Base-by-base conservation (phyloP, 257 asterid species). In the Primulina eburnea region DNA sequence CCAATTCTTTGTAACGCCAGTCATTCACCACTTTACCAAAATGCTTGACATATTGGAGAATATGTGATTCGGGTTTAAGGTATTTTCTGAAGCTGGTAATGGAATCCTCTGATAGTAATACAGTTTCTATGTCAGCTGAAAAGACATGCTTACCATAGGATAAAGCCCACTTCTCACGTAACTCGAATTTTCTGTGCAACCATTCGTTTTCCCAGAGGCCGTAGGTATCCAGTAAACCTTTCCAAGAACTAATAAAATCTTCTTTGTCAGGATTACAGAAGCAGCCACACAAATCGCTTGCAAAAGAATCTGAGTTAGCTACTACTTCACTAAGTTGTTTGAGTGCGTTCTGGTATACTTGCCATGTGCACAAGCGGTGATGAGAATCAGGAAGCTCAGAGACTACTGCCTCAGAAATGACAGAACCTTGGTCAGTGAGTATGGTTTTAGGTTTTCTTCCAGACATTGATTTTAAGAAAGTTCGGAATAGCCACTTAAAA, bases 1-100 rank as follows among this genome's bases (percentile, higher is more conserved):
- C 88, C 81, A 85, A 57, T 61, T 85, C 90, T 75, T 76, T 83
- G 85, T 79, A 83, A 62, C 88, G 88, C 86, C 83, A 83, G 30
- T 85, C 88, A 2, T 73, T 85, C 69, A 79, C 79, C 81, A 73
- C 76, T 76, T 81, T 83, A 16, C 86, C 87, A 20, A 85, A 81
- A 62, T 85, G 85, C 81, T 85, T 85, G 75, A 79, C 78, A 59
- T 72, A 83, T 71, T 81, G 86, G 75, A 81, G 83, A 60, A 81
- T 74, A 37, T 75, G 81, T 7, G 85, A 75, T 66, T 79, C 84
- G 5, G 67, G 76, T 63, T 81, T 85, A 18, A 79, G 78, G 70
- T 81, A 77, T 72, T 78, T 85, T 61, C 65, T 77, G 73, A 83
- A 78, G 80, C 72, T 81, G 24, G 82, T 52, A 40, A 73, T 56